Conservation (phyloP, 2,329 filamentous ascomycete species). For the Aquanectria penicillioides region DNA sequence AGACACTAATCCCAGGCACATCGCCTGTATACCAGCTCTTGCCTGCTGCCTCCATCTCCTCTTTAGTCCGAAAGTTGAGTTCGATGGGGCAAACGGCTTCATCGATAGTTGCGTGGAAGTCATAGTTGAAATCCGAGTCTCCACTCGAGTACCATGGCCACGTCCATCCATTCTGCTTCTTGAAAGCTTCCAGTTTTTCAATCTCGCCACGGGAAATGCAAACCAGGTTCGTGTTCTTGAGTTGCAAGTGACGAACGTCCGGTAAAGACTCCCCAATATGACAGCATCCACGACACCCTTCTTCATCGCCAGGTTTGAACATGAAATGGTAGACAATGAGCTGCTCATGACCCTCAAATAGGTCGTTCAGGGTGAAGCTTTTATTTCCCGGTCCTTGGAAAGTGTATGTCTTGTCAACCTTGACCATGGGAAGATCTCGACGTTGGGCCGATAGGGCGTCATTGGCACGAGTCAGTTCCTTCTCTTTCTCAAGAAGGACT, state of each 20-base stretch:
- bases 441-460: conserved; percentile 44
- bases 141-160: conserved; percentile 54
- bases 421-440: conserved; percentile 52
- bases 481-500: conserved; percentile 48
- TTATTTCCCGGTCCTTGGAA: conserved; percentile 46
- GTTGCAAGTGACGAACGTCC: conserved; percentile 48
- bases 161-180: conserved; percentile 50
- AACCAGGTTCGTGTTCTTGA: conserved; percentile 50
- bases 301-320: conserved; percentile 48
- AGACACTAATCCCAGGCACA: conserved; percentile 50
- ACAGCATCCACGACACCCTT: conserved; percentile 52
- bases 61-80: conserved; percentile 41
- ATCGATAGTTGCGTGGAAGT: conserved; percentile 50
- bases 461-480: conserved; percentile 42
- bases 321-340: conserved; percentile 59
- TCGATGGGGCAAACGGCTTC: conserved; percentile 36
- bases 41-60: conserved; percentile 41
- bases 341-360: conserved; percentile 48
- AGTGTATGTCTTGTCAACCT: conserved; percentile 47
- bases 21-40: conserved; percentile 44
- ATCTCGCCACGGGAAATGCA: conserved; percentile 52
- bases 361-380: conserved; percentile 38
- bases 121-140: conserved; percentile 51
- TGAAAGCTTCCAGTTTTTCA: conserved; percentile 49
- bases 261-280: conserved; percentile 52